These are phyloP conservation scores for Thelonectria olida DNA, from an alignment of 2,329 filamentous ascomycete genomes.

Conservation along the genomic window DNA sequence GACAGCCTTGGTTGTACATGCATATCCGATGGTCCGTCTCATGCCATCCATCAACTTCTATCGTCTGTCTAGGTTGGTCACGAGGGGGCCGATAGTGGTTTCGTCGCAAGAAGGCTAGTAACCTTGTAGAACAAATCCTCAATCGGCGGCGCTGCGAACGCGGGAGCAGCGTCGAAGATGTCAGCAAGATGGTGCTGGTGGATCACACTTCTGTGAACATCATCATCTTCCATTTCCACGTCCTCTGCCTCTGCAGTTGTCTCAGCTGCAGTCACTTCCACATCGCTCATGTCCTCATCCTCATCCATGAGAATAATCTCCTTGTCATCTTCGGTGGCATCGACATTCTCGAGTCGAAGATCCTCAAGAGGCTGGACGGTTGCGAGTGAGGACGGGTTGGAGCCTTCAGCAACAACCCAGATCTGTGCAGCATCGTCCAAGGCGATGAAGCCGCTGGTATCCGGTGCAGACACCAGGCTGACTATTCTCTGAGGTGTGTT, in stretches of 20 bases:
- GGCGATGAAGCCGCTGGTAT: slow-evolving; percentile 76
- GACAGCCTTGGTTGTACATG: not conserved
- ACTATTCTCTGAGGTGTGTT: slow-evolving; percentile 68
- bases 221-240: slow-evolving; percentile 55
- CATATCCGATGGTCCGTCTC: slow-evolving; percentile 1
- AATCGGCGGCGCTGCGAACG: slow-evolving; percentile 75
- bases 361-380: slow-evolving; percentile 66
- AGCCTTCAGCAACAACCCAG: slow-evolving; percentile 68
- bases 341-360: slow-evolving; percentile 56
- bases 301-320: slow-evolving; percentile 41
- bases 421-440: slow-evolving; percentile 82
- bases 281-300: slow-evolving; percentile 54
- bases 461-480: slow-evolving; percentile 70
- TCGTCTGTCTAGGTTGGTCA: slow-evolving; percentile 28
- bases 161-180: slow-evolving; percentile 75
- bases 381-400: slow-evolving; percentile 60
- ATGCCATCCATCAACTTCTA: slow-evolving; percentile 14
- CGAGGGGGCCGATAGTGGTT: slow-evolving; percentile 51
- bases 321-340: slow-evolving; percentile 38
- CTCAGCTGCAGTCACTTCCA: slow-evolving; percentile 48
- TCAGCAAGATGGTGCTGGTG: slow-evolving; percentile 73
- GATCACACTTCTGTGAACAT: slow-evolving; percentile 68
- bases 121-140: slow-evolving; percentile 82
- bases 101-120: slow-evolving; percentile 66
- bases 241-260: slow-evolving; percentile 53